phyloP scores from a whole-genome alignment of 1,284 basidiomycete species.

The Leccinum pseudoinsigne region DNA sequence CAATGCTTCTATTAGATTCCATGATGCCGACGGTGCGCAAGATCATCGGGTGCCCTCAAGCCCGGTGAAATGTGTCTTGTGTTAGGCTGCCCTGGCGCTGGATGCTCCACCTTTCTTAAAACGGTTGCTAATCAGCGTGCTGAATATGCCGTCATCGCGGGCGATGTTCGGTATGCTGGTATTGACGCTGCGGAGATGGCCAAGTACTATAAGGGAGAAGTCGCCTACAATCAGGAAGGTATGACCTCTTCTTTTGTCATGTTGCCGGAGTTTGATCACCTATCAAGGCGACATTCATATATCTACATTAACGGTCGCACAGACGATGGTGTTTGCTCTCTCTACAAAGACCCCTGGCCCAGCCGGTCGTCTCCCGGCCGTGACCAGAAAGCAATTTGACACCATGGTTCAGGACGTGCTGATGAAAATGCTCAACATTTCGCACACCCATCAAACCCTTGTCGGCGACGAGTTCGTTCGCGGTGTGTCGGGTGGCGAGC shows the following conservation, averaged over 20 bases:
- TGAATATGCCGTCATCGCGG: constrained; percentile 59
- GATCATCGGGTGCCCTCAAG: constrained; percentile 71
- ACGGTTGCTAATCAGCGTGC: constrained; percentile 70
- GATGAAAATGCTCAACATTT: constrained; percentile 79
- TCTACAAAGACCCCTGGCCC: constrained; percentile 68
- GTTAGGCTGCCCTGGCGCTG: constrained; percentile 82
- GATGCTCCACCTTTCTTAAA: constrained; percentile 81
- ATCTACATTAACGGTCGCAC: constrained; percentile 74
- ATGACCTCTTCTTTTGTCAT: background rate
- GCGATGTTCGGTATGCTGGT: constrained; percentile 76
- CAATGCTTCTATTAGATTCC: constrained; percentile 1
- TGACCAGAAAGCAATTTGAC: constrained; percentile 60
- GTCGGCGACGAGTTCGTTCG: constrained; percentile 86
- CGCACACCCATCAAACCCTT: constrained; percentile 72
- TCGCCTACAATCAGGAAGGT: constrained; percentile 83
- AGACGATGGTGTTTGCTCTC: constrained; percentile 68
- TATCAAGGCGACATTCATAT: constrained; percentile 69
- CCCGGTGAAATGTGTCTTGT: constrained; percentile 49
- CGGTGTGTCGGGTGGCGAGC: constrained; percentile 85
- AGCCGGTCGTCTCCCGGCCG: constrained; percentile 68
- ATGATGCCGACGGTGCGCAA: constrained; percentile 35
- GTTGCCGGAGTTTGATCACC: constrained; percentile 4
- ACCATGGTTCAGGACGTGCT: constrained; percentile 59
- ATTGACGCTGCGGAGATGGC: constrained; percentile 66
- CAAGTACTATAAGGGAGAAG: constrained; percentile 77